phyloP scores from a whole-genome alignment of 192 early-diverging fungal species.

The Backusella morwellensis region DNA sequence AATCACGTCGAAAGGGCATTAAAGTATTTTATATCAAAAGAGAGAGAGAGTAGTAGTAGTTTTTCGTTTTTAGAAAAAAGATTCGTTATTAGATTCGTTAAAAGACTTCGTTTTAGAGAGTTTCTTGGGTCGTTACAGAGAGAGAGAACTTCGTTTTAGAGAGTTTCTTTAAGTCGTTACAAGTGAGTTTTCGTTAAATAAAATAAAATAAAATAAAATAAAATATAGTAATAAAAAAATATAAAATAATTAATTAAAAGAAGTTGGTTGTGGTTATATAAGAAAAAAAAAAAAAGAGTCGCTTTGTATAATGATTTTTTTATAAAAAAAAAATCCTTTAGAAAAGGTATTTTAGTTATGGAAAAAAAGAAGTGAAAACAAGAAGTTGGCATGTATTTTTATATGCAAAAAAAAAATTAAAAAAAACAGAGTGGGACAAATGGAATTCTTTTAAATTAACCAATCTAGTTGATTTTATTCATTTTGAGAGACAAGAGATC shows the following conservation, averaged over 20 bases:
- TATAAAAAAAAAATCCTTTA: no score
- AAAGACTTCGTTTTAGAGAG: background rate
- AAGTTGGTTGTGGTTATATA: no score
- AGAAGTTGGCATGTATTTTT: no score
- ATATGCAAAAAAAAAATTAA: no score
- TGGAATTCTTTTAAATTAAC: no score
- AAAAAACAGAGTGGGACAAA: no score
- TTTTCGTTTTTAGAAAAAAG: background rate
- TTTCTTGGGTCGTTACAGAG: background rate
- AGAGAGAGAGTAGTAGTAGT: background rate
- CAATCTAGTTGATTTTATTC: no score
- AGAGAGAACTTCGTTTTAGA: background rate
- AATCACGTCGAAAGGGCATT: background rate
- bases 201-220: background rate
- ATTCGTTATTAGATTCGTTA: background rate
- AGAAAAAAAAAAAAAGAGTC: no score
- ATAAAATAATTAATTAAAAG: background rate
- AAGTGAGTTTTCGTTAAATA: background rate
- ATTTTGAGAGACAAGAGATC: no score
- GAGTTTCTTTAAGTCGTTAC: background rate
- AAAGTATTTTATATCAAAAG: background rate
- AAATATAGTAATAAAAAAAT: background rate
- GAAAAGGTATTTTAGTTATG: no score
- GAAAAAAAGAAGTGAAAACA: no score
- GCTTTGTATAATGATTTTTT: no score